Conservation (phyloP, 805 yeast genomes). For the Candida insectalens region DNA sequence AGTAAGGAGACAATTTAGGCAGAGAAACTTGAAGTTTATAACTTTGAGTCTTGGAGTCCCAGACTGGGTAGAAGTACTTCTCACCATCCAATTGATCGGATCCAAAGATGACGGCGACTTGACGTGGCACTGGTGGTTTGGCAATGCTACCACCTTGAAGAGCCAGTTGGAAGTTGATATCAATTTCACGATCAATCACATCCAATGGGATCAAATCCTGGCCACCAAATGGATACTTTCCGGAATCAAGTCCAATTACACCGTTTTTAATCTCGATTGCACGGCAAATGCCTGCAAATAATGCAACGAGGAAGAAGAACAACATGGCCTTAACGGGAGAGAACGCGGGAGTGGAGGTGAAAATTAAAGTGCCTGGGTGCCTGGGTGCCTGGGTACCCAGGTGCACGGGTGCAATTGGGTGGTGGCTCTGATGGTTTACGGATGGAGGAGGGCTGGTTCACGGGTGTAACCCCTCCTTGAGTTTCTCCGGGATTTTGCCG, state of each 20-base stretch:
- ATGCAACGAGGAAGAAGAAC: neutral
- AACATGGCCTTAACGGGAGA: neutral
- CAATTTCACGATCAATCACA: slow-evolving; percentile 9
- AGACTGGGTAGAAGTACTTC: slow-evolving; percentile 16
- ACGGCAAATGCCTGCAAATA: neutral
- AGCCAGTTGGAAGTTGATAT: slow-evolving; percentile 11
- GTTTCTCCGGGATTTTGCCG: no score
- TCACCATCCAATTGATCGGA: slow-evolving; percentile 6
- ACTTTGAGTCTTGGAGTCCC: slow-evolving; percentile 1
- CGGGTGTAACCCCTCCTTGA: no score
- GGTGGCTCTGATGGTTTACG: no score
- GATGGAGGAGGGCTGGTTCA: no score
- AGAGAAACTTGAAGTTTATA: slow-evolving; percentile 9
- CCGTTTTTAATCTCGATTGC: slow-evolving; percentile 9
- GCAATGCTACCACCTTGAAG: slow-evolving; percentile 3
- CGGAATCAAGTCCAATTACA: slow-evolving; percentile 8
- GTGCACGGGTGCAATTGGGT: no score
- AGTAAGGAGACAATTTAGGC: slow-evolving; percentile 14
- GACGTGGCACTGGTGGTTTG: slow-evolving; percentile 12
- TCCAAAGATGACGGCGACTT: slow-evolving; percentile 17
- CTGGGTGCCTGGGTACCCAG: no score
- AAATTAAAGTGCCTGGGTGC: no score
- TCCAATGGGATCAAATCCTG: slow-evolving; percentile 6
- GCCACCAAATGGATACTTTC: slow-evolving; percentile 4
- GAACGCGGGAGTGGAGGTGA: no score